These are phyloP conservation scores for Colletotrichum kahawae DNA, from an alignment of 2,329 filamentous ascomycete species.

Conservation along the genomic window DNA sequence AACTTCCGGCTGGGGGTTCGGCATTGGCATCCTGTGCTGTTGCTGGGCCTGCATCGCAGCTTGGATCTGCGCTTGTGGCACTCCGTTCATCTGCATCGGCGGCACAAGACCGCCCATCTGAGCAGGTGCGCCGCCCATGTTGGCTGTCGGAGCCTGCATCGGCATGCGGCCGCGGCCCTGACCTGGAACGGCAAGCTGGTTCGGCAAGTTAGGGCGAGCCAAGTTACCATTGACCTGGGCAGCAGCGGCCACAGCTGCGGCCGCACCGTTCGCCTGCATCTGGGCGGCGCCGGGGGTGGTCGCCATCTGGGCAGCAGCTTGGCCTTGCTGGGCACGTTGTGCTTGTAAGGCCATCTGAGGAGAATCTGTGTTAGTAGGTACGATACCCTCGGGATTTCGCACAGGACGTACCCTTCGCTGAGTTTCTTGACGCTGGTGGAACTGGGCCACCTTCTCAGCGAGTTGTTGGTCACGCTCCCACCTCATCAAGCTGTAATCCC, in stretches of 20 bases:
- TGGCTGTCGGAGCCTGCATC: conserved; percentile 57
- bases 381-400: background rate
- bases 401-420: conserved; percentile 57
- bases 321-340: conserved; percentile 47
- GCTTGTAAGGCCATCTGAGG: conserved; percentile 43
- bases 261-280: conserved; percentile 30
- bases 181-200: conserved; percentile 48
- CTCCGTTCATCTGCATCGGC: conserved; percentile 65
- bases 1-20: conserved; percentile 53
- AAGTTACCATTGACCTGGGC: conserved; percentile 30
- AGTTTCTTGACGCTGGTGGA: conserved; percentile 64
- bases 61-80: conserved; percentile 75
- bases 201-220: conserved; percentile 47
- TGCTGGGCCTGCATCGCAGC: conserved; percentile 49
- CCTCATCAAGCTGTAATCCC: conserved; percentile 89
- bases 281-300: conserved; percentile 37
- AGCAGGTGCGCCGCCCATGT: conserved; percentile 52
- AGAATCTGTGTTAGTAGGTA: conserved; percentile 31
- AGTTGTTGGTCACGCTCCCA: conserved; percentile 81
- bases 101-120: conserved; percentile 58
- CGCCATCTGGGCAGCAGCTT: conserved; percentile 48
- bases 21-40: conserved; percentile 65
- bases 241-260: conserved; percentile 3
- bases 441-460: conserved; percentile 62
- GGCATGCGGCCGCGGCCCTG: conserved; percentile 58